phyloP scores from a whole-genome alignment of 2,329 filamentous ascomycete species.

The Magnaporthiopsis rhizophila region DNA sequence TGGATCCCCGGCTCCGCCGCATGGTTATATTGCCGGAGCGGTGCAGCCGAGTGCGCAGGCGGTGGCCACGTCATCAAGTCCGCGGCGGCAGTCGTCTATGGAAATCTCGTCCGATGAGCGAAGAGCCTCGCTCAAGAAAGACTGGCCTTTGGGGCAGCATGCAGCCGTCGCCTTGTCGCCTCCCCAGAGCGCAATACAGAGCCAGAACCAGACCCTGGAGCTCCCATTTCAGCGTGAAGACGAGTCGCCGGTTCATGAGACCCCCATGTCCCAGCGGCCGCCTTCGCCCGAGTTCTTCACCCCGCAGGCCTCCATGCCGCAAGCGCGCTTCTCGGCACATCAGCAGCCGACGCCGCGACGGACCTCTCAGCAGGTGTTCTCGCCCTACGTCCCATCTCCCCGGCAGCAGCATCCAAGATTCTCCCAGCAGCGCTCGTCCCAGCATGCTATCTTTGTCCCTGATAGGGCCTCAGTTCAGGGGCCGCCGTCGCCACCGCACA shows the following conservation, averaged over 20 bases:
- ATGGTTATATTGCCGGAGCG: not conserved
- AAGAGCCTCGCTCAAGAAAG: not conserved
- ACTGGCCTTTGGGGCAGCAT: not conserved
- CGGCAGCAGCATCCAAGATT: not conserved
- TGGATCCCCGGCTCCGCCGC: not conserved
- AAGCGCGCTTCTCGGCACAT: not conserved
- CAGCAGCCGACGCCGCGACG: not conserved
- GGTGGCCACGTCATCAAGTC: too few species aligned
- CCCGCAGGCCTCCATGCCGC: not conserved
- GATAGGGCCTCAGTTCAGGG: not conserved
- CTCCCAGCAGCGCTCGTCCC: not conserved
- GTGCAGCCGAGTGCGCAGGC: not conserved
- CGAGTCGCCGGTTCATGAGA: not conserved
- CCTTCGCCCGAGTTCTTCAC: not conserved
- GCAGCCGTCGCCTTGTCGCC: too few species aligned
- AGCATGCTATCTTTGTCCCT: not conserved
- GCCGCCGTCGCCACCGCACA: not conserved
- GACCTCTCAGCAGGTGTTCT: slow-evolving; percentile 1
- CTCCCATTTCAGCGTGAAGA: not conserved
- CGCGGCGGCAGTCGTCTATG: too few species aligned
- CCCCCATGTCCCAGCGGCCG: too few species aligned
- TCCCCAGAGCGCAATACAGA: too few species aligned
- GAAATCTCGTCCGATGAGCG: not conserved
- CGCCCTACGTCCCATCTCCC: not conserved
- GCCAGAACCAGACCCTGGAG: not conserved